Evolutionary conservation across 2,329 filamentous ascomycete genomes (phyloP).

Genomic region (Neurospora sp.): DNA sequence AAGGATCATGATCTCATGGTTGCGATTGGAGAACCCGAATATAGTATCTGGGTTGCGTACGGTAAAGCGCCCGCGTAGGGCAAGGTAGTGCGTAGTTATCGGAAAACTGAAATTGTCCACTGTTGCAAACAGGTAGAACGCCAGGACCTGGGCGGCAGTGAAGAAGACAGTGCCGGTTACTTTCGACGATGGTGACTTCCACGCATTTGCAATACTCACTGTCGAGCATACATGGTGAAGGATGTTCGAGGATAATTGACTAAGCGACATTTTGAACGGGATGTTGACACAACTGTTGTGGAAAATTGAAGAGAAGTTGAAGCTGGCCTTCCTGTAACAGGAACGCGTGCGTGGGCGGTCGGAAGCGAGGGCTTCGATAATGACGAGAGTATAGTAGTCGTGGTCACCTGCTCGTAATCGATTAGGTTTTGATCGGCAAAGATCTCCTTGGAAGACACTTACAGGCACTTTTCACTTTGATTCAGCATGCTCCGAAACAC

Average conservation of each 20-base stretch:
- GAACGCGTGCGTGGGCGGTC: not conserved
- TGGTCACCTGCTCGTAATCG: not conserved
- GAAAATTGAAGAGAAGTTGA: not conserved
- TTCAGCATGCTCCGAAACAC: not conserved
- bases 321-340: not conserved
- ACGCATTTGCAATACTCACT: not conserved
- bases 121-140: not conserved
- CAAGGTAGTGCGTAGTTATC: not conserved
- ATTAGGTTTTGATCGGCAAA: not conserved
- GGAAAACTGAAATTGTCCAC: not conserved
- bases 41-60: not conserved
- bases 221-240: not conserved
- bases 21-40: not conserved
- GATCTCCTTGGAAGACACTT: not conserved
- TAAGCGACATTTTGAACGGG: not conserved
- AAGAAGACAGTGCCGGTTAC: not conserved
- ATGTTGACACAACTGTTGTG: not conserved
- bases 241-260: not conserved
- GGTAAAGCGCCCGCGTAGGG: not conserved
- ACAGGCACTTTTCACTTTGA: not conserved
- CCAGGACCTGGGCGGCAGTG: not conserved
- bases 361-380: not conserved
- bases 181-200: not conserved
- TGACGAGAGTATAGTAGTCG: not conserved
- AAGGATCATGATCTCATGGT: not conserved